Base-by-base conservation (phyloP, 805 yeast species). In the Wickerhamiella alocasiicola region DNA sequence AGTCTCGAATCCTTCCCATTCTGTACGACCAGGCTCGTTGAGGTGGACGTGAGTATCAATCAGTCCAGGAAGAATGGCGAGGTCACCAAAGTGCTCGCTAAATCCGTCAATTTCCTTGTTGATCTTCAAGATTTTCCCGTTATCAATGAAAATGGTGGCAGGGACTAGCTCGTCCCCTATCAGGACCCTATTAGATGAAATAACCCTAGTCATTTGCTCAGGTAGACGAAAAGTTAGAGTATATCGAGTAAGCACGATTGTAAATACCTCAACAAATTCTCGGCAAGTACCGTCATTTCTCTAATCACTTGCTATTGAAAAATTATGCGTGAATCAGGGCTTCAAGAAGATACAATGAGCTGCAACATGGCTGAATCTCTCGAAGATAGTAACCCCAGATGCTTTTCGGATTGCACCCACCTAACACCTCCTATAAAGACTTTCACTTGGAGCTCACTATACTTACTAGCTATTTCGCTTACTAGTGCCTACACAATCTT, bases 1-100 rank as follows among this genome's bases (percentile, higher is more conserved):
- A 0, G 94, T 80, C n/a, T 77, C 94, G 57, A 88, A 87, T 1
- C 97, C 97, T 60, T 87, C 97, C 97, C 97, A 87, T 47, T 85
- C 95, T 1, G 96, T 87, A 51, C 96, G 66, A n/a, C 97, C 97
- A 0, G 97, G 96, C 52, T 88, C 97, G 58, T 88, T 88, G 50
- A 87, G 64, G 55, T 87, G 97, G 19, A 87, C 97, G 58, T 87
- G 97, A 4, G 94, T 72, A 55, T 87, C 97, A 3, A 87, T 93
- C 23, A 87, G 68, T 0, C 97, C 97, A 0, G 97, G 96, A 65
- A 88, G 64, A 9, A 87, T 68, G 24, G 71, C 72, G 16, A 64
- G 57, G 0, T 87, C 84, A 3, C 79, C 65, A 4, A 77, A 75
- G 46, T 76, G 66, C 31, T 76, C 59, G 11, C 53, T 47, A 1